phyloP scores from a whole-genome alignment of 2,329 filamentous ascomycete genomes.

The Alternaria atra region DNA sequence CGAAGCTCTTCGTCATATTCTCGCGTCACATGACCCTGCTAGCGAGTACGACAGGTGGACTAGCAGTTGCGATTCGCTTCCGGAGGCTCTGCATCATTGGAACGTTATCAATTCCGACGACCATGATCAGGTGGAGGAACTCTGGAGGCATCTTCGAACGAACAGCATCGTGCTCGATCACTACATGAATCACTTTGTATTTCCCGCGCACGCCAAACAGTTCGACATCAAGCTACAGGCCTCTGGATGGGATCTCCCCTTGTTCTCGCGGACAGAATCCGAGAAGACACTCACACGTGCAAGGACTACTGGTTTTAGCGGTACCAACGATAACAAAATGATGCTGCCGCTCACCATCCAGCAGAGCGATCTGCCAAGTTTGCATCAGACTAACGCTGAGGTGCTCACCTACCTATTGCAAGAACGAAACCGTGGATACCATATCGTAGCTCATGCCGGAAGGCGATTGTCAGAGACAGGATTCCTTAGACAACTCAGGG shows the following conservation, averaged over 20 bases:
- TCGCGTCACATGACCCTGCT: slow-evolving; percentile 61
- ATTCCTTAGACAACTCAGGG: slow-evolving; percentile 52
- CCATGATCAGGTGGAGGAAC: slow-evolving; percentile 45
- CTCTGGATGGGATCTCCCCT: slow-evolving; percentile 71
- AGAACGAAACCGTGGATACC: slow-evolving; percentile 44
- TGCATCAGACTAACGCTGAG: slow-evolving; percentile 72
- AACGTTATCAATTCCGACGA: slow-evolving; percentile 56
- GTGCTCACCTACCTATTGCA: slow-evolving; percentile 69
- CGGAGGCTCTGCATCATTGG: slow-evolving; percentile 35
- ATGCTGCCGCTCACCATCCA: slow-evolving; percentile 65
- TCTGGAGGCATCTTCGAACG: slow-evolving; percentile 65
- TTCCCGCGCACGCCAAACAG: slow-evolving; percentile 68
- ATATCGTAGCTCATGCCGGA: slow-evolving; percentile 26
- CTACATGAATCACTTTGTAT: slow-evolving; percentile 67
- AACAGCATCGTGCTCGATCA: slow-evolving; percentile 69
- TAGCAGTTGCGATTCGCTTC: slow-evolving; percentile 14
- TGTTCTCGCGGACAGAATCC: no score
- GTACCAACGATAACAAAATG: slow-evolving; percentile 70
- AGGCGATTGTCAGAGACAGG: slow-evolving; percentile 42
- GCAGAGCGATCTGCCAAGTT: slow-evolving; percentile 63
- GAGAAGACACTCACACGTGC: no score
- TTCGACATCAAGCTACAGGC: slow-evolving; percentile 70
- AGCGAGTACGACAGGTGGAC: slow-evolving; percentile 64
- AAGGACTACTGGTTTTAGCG: slow-evolving; percentile 75
- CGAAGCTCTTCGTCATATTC: slow-evolving; percentile 58